Evolutionary conservation across 2,329 filamentous ascomycete species (phyloP).

Genomic region (Westerdykella sp.): DNA sequence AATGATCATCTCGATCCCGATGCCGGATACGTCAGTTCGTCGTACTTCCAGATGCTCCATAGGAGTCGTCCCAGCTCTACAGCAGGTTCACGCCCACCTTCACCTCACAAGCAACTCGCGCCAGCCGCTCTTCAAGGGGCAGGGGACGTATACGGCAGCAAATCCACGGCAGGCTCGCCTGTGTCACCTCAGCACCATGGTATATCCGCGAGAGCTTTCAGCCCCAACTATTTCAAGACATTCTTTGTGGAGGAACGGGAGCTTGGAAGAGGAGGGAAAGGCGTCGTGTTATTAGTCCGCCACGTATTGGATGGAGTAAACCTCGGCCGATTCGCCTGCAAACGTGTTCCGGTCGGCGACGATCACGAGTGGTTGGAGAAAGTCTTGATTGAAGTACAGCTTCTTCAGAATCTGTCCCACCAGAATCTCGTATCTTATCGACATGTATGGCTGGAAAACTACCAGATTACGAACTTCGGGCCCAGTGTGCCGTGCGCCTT

Average conservation of each 20-base stretch:
- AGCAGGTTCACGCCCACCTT: conserved; percentile 43
- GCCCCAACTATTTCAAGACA: conserved; percentile 81
- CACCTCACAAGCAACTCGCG: conserved; percentile 44
- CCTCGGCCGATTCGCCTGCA: conserved; percentile 90
- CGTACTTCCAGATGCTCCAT: conserved; percentile 92
- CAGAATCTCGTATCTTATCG: conserved; percentile 94
- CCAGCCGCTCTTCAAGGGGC: conserved; percentile 23
- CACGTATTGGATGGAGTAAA: conserved; percentile 86
- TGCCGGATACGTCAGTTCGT: conserved; percentile 75
- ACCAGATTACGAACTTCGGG: conserved; percentile 73
- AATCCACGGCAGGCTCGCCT: conserved; percentile 42
- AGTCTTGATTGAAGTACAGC: conserved; percentile 84
- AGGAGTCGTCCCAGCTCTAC: conserved; percentile 50
- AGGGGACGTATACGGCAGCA: conserved; percentile 21
- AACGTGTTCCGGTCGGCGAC: conserved; percentile 87
- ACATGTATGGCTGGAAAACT: conserved; percentile 94
- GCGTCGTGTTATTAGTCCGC: conserved; percentile 87
- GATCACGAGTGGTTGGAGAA: conserved; percentile 95
- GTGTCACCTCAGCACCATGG: conserved; percentile 48
- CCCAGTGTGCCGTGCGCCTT: conserved; percentile 92
- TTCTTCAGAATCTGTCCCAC: conserved; percentile 85
- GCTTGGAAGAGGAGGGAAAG: conserved; percentile 85
- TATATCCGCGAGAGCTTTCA: conserved; percentile 83
- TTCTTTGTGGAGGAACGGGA: conserved; percentile 89
- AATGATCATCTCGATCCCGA: conserved; percentile 33